These are phyloP conservation scores for Boletellus dicymbophilus DNA, from an alignment of 1,284 basidiomycete species.

Conservation along the genomic window DNA sequence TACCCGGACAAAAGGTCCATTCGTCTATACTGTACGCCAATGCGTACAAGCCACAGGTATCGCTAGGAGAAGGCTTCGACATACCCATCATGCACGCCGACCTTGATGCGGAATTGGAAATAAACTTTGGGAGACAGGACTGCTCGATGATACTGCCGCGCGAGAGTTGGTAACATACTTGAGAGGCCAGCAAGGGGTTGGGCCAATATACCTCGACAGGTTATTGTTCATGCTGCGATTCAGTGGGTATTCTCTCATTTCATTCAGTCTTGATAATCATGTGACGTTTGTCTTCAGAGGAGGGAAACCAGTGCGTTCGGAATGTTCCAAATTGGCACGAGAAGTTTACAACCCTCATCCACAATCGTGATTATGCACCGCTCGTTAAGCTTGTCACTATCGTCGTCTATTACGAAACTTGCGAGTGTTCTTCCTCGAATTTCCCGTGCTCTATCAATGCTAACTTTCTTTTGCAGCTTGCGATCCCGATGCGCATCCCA, in stretches of 20 bases:
- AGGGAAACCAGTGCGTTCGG: slow-evolving; percentile 23
- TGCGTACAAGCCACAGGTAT: slow-evolving; percentile 24
- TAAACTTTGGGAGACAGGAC: slow-evolving; percentile 23
- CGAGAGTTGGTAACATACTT: slow-evolving; percentile 14
- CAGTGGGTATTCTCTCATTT: neutral
- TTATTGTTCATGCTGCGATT: slow-evolving; percentile 1
- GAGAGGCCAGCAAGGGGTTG: slow-evolving; percentile 8
- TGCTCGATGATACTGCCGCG: slow-evolving; percentile 28
- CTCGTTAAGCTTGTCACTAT: slow-evolving; percentile 24
- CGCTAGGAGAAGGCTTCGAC: slow-evolving; percentile 29
- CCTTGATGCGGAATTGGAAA: slow-evolving; percentile 2
- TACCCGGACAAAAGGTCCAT: slow-evolving; percentile 20
- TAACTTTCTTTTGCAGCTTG: slow-evolving; percentile 7
- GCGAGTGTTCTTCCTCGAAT: slow-evolving; percentile 11
- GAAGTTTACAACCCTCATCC: slow-evolving; percentile 14
- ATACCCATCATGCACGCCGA: slow-evolving; percentile 17
- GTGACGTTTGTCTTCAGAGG: slow-evolving; percentile 10
- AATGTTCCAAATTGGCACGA: slow-evolving; percentile 11
- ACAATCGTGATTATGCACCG: neutral
- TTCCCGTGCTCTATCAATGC: neutral
- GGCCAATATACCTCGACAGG: slow-evolving; percentile 26
- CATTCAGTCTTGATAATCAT: neutral
- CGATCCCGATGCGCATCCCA: neutral
- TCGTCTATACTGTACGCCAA: slow-evolving; percentile 31
- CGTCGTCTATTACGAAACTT: slow-evolving; percentile 25